Evolutionary conservation across 2,329 filamentous ascomycete genomes (phyloP).

Genomic region (Nemania diffusa): DNA sequence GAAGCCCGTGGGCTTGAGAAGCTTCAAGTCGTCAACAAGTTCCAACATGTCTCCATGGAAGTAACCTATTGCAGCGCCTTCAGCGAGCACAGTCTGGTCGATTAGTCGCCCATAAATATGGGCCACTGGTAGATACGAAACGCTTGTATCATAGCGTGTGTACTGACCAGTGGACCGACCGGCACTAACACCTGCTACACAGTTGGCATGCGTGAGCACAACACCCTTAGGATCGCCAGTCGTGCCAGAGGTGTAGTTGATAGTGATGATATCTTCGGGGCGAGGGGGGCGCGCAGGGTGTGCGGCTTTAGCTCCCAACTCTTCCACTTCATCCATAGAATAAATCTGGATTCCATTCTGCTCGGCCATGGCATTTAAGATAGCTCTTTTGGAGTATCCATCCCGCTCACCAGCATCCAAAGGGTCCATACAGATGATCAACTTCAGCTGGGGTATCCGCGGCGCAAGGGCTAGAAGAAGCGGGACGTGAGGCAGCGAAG

Average conservation of each 20-base stretch:
- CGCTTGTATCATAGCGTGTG: conserved; percentile 67
- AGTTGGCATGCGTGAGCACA: conserved; percentile 82
- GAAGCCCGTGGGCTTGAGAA: conserved; percentile 83
- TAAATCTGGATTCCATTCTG: conserved; percentile 81
- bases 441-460: conserved; percentile 81
- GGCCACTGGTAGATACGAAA: conserved; percentile 92
- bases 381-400: conserved; percentile 80
- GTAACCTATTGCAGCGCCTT: conserved; percentile 83
- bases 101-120: conserved; percentile 92
- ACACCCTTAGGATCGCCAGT: conserved; percentile 87
- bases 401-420: conserved; percentile 81
- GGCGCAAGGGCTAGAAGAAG: conserved; percentile 81
- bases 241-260: conserved; percentile 91
- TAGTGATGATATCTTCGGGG: conserved; percentile 82
- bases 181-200: conserved; percentile 75
- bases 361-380: conserved; percentile 79
- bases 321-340: conserved; percentile 83
- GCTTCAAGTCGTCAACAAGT: conserved; percentile 90
- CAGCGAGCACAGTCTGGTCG: conserved; percentile 79
- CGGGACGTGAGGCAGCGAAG: conserved; percentile 83
- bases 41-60: conserved; percentile 92
- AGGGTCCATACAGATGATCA: conserved; percentile 88
- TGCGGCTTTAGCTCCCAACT: conserved; percentile 76
- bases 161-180: conserved; percentile 67
- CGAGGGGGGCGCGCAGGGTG: conserved; percentile 76